These are phyloP conservation scores for Diutina catenulata DNA, from an alignment of 1,139 yeast genomes.

Conservation along the genomic window DNA sequence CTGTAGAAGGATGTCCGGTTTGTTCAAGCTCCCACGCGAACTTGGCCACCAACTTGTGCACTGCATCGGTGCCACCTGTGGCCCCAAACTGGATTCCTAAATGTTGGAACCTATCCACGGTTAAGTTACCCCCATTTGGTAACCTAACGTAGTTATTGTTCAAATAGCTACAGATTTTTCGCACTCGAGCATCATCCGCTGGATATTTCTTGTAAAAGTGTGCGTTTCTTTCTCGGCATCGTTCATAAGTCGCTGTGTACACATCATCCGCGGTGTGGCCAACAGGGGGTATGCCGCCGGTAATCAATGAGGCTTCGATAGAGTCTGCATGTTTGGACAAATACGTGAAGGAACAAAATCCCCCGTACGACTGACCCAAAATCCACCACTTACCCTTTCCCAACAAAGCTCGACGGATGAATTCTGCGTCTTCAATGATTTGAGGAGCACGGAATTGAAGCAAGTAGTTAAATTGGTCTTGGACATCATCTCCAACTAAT, in stretches of 20 bases:
- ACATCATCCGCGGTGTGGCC: slow-evolving; percentile 33
- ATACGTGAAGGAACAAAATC: slow-evolving; percentile 40
- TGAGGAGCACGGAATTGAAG: slow-evolving; percentile 40
- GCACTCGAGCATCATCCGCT: slow-evolving; percentile 27
- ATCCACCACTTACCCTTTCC: slow-evolving; percentile 34
- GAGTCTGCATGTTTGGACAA: slow-evolving; percentile 32
- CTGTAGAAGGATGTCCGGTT: slow-evolving; percentile 24
- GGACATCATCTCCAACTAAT: slow-evolving; percentile 9
- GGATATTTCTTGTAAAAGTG: slow-evolving; percentile 40
- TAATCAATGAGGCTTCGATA: slow-evolving; percentile 28
- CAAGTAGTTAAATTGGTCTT: slow-evolving; percentile 24
- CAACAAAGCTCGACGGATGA: slow-evolving; percentile 24
- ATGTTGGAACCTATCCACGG: slow-evolving; percentile 41
- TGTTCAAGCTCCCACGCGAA: slow-evolving; percentile 25
- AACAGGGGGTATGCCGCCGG: slow-evolving; percentile 51
- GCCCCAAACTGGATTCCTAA: slow-evolving; percentile 40
- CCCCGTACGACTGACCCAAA: slow-evolving; percentile 49
- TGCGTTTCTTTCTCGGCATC: slow-evolving; percentile 35
- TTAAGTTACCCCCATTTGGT: slow-evolving; percentile 39
- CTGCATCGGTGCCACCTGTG: slow-evolving; percentile 34
- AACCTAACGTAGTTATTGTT: slow-evolving; percentile 16
- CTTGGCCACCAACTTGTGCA: slow-evolving; percentile 32
- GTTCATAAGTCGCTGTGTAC: slow-evolving; percentile 32
- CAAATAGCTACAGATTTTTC: slow-evolving; percentile 25
- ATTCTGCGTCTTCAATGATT: slow-evolving; percentile 39